A percentile compares a stretch with the other conserved stretches of the same genome.
These are phyloP conservation scores for Acmispon strigosus DNA, from an alignment of 306 rosid species.

Conservation along the genomic window DNA sequence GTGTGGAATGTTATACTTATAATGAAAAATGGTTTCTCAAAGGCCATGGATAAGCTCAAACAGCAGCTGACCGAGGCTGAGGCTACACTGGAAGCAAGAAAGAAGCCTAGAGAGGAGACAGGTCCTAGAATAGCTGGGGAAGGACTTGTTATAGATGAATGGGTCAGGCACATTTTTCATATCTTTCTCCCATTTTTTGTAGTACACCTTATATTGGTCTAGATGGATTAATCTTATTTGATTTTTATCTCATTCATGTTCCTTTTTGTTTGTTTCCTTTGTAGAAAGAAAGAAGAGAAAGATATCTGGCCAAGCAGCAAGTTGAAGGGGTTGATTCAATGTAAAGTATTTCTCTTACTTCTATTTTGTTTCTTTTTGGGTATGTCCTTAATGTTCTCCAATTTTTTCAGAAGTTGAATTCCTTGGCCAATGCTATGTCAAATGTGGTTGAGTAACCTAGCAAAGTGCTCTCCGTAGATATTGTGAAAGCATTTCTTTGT, in stretches of 20 bases:
- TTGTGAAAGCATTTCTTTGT: background rate
- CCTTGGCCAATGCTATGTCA: conserved; percentile 22
- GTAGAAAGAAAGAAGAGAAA: conserved; percentile 87
- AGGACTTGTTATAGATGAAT: conserved; percentile 88
- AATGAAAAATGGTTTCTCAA: conserved; percentile 2
- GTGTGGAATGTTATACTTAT: background rate
- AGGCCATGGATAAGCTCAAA: conserved; percentile 71
- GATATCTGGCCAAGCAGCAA: conserved; percentile 81
- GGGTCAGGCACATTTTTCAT: conserved; percentile 46
- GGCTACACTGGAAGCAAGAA: conserved; percentile 59
- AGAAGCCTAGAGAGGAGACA: conserved; percentile 64
- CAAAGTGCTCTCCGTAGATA: background rate
- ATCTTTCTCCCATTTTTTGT: background rate
- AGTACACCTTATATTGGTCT: background rate
- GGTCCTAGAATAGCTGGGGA: conserved; percentile 64
- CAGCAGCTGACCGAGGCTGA: conserved; percentile 80
- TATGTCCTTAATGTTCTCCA: conserved; percentile 15
- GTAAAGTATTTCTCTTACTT: conserved; percentile 29
- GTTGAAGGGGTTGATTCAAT: conserved; percentile 59
- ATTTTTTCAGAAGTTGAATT: conserved; percentile 22
- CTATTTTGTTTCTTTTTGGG: background rate
- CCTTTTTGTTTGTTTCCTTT: background rate
- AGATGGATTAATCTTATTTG: background rate
- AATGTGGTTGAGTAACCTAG: conserved; percentile 26
- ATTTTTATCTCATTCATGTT: background rate